A percentile compares a stretch with the other conserved stretches of the same genome.
These are phyloP conservation scores for Colletotrichum ledebouriae DNA, from an alignment of 2,329 filamentous ascomycete species.

Conservation along the genomic window DNA sequence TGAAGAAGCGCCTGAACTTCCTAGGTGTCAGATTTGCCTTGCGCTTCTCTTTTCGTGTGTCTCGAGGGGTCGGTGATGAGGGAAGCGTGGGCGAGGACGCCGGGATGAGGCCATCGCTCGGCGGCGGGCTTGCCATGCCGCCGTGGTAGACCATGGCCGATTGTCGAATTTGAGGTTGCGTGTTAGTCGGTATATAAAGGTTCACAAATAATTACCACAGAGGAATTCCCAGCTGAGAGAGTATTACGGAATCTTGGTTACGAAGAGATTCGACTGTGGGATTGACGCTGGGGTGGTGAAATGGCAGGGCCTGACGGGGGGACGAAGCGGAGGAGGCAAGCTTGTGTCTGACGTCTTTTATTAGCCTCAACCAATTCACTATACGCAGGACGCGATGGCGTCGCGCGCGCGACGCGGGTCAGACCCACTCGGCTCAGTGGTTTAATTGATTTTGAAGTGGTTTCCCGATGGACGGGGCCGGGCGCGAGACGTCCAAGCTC, in stretches of 20 bases:
- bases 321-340: constrained; percentile 9
- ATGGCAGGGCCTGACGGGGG: constrained; percentile 11
- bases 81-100: constrained; percentile 43
- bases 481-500: background rate
- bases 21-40: constrained; percentile 67
- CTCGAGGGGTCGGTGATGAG: constrained; percentile 45
- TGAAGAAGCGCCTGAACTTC: constrained; percentile 68
- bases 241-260: background rate
- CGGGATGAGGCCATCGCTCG: constrained; percentile 42
- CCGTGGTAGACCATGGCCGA: constrained; percentile 37
- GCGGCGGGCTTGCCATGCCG: constrained; percentile 43
- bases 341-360: constrained; percentile 36
- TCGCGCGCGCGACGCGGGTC: constrained; percentile 24
- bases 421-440: background rate
- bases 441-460: constrained; percentile 15
- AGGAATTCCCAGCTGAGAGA: constrained; percentile 1
- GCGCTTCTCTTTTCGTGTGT: constrained; percentile 59
- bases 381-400: constrained; percentile 32
- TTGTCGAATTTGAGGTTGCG: constrained; percentile 1
- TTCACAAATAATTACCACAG: constrained; percentile 19
- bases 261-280: constrained; percentile 6
- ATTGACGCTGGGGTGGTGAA: constrained; percentile 19
- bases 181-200: constrained; percentile 4
- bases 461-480: background rate
- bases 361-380: constrained; percentile 21